Evolutionary conservation across 768 basidiomycete species (phyloP), one percentile per base, ranked within the genome.

Genomic region (Phaffia tasmanica): DNA sequence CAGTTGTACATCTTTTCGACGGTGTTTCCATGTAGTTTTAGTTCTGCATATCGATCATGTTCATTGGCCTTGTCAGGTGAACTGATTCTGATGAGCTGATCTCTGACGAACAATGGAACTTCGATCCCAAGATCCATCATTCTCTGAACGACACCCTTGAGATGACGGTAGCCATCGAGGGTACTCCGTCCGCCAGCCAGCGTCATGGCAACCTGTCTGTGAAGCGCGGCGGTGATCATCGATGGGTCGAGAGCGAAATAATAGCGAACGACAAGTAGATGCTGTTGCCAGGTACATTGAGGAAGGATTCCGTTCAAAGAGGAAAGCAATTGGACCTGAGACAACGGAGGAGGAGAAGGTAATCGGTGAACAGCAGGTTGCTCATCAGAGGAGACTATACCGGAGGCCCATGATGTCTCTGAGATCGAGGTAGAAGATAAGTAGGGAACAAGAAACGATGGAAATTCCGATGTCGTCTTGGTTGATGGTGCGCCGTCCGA

Each of bases 241-340:
- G 54, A n/a, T 11, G 63, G 48, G 55, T 64, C 16, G 42, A 64
- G 50, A 21, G 25, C 23, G 63, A 46, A 35, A 47, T 64, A 64
- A 8, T 16, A 23, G 23, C 25, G 23, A 25, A 35, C 16, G 35
- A 64, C 56, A 27, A 57, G 63, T 11, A 23, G 27, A 30, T 64
- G 63, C 6, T 64, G 35, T 5, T 30, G 19, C 46, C 50, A 48
- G 35, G 50, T 25, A 1, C 53, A n/a, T 54, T 48, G 32, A 16
- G 42, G 53, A 21, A 64, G 54, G 42, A 64, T 54, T 2, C 54
- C 53, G 3, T 15, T 32, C 21, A 64, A 56, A 9, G 55, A 18
- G 8, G 63, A 64, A 8, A 64, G 54, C 1, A 64, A 53, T 25
- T 64, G 42, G 2, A 64, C 63, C 42, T 64, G 63, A 8, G 50